These are phyloP conservation scores for Blastomyces gilchristii DNA, from an alignment of 2,329 filamentous ascomycete genomes.

Conservation along the genomic window DNA sequence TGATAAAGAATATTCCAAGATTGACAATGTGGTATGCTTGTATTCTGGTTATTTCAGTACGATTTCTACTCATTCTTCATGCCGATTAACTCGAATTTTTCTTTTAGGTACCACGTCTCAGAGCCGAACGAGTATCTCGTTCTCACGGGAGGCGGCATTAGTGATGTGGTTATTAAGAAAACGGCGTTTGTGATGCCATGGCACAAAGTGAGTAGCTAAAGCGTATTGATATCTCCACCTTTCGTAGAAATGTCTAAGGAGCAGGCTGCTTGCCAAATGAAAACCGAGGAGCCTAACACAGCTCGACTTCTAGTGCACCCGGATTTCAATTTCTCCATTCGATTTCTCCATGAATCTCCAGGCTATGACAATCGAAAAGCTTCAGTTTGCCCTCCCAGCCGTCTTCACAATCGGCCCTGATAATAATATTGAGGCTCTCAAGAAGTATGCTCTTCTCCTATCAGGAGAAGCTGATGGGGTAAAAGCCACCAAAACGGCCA, in stretches of 20 bases:
- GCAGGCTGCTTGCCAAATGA: neutral
- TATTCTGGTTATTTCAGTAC: neutral
- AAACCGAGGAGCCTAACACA: neutral
- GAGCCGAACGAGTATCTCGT: conserved; percentile 76
- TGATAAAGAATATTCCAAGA: neutral
- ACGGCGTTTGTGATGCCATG: conserved; percentile 62
- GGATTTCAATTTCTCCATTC: conserved; percentile 42
- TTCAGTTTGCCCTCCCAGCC: conserved; percentile 70
- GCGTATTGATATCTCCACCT: neutral
- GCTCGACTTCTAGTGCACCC: conserved; percentile 20
- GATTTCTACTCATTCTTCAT: neutral
- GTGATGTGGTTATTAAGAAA: conserved; percentile 67
- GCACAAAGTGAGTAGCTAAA: conserved; percentile 42
- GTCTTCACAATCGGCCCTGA: conserved; percentile 80
- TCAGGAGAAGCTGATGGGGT: conserved; percentile 49
- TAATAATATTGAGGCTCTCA: conserved; percentile 57
- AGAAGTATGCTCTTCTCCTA: conserved; percentile 73
- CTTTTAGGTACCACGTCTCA: conserved; percentile 55
- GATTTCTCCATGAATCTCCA: conserved; percentile 76
- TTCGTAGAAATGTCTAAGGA: neutral
- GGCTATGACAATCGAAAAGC: conserved; percentile 82
- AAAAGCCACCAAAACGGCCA: conserved; percentile 25
- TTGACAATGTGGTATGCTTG: conserved; percentile 15
- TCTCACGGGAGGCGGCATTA: conserved; percentile 68
- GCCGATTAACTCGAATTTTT: neutral